Evolutionary conservation across 129 eudicot species (phyloP).

Genomic region (Silybum marianum): DNA sequence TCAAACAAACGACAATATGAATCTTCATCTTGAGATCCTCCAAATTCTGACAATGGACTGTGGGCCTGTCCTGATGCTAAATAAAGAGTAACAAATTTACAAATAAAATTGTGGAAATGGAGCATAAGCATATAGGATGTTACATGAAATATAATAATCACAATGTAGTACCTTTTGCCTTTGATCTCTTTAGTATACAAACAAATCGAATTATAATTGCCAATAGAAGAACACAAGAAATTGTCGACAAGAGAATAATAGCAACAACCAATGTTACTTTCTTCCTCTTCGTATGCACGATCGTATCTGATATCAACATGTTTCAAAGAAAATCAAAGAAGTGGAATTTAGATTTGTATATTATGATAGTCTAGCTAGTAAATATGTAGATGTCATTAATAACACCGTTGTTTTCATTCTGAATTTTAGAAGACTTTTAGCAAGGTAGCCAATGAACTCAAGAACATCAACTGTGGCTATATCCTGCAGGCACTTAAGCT

Average conservation of each 20-base stretch:
- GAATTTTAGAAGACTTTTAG: neutral
- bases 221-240: constrained; percentile 15
- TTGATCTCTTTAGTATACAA: constrained; percentile 24
- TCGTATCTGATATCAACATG: constrained; percentile 26
- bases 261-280: constrained; percentile 18
- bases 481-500: neutral
- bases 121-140: neutral
- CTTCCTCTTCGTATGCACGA: constrained; percentile 34
- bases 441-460: neutral
- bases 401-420: neutral
- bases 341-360: neutral
- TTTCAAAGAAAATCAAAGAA: constrained; percentile 2
- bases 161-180: constrained; percentile 25
- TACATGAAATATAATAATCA: neutral
- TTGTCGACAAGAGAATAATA: constrained; percentile 21
- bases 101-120: neutral
- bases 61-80: constrained; percentile 25
- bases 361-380: neutral
- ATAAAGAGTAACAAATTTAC: neutral
- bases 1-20: constrained; percentile 36
- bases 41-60: constrained; percentile 32
- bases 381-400: constrained; percentile 3
- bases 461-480: neutral
- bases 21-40: constrained; percentile 36
- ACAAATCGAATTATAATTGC: constrained; percentile 10